These are phyloP conservation scores for Protomyces inouyei DNA, from an alignment of 1,139 yeast genomes.

Conservation along the genomic window DNA sequence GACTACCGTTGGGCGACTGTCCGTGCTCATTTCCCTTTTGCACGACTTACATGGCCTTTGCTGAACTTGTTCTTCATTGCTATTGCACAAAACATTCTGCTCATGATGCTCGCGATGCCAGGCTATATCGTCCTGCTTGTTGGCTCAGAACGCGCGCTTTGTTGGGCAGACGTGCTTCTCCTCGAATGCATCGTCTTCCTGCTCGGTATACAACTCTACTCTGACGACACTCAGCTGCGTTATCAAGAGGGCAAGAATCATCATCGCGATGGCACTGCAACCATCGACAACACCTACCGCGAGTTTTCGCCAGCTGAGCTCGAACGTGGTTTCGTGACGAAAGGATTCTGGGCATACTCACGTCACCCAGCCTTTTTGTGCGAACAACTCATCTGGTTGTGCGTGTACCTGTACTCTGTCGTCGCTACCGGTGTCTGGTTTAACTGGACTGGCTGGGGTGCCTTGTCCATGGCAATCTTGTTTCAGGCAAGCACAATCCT, in stretches of 20 bases:
- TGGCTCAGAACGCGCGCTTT: slow-evolving; percentile 15
- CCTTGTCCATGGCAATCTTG: slow-evolving; percentile 28
- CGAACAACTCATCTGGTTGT: slow-evolving; percentile 33
- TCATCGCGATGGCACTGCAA: slow-evolving; percentile 4
- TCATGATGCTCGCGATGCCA: slow-evolving; percentile 31
- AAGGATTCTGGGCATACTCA: slow-evolving; percentile 32
- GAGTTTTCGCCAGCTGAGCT: slow-evolving; percentile 29
- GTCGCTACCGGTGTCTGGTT: slow-evolving; percentile 25
- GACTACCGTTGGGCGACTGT: slow-evolving; percentile 33
- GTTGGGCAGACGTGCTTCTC: slow-evolving; percentile 24
- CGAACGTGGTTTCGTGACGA: slow-evolving; percentile 33
- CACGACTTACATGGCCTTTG: slow-evolving; percentile 14
- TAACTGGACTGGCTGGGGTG: slow-evolving; percentile 33
- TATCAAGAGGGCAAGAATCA: slow-evolving; percentile 29
- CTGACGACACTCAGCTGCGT: slow-evolving; percentile 33
- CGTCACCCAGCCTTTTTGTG: slow-evolving; percentile 34
- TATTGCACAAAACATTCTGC: slow-evolving; percentile 28
- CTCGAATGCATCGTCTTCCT: slow-evolving; percentile 25
- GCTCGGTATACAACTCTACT: slow-evolving; percentile 28
- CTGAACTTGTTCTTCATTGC: slow-evolving; percentile 31
- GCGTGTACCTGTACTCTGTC: slow-evolving; percentile 31
- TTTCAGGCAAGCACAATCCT: slow-evolving; percentile 33
- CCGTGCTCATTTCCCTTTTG: slow-evolving; percentile 22
- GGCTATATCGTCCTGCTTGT: slow-evolving; percentile 29
- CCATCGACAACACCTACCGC: slow-evolving; percentile 10